Conservation (phyloP, 2,329 filamentous ascomycete genomes). For the Scytalidium lignicola region DNA sequence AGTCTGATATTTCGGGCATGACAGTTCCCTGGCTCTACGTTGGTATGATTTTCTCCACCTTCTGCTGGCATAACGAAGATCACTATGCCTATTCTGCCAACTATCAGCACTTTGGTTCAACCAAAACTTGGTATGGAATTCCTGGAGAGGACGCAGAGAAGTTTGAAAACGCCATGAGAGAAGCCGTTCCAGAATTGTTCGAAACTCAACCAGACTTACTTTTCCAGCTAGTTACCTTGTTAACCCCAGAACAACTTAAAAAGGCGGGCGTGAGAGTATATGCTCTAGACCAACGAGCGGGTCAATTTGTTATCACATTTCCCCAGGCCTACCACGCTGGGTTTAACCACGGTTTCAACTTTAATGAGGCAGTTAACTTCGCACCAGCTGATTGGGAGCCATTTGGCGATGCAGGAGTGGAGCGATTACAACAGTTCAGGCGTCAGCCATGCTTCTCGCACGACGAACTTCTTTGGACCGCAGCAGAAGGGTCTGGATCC, state of each 20-base stretch:
- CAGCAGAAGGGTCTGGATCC: slow-evolving; percentile 66
- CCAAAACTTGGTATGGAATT: slow-evolving; percentile 99
- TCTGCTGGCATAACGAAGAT: slow-evolving; percentile 99
- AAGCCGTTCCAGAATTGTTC: slow-evolving; percentile 92
- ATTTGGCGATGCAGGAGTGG: slow-evolving; percentile 79
- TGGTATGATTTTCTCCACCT: slow-evolving; percentile 98
- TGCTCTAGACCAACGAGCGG: slow-evolving; percentile 91
- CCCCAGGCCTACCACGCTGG: slow-evolving; percentile 96
- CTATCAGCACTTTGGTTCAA: slow-evolving; percentile 96
- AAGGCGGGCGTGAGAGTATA: slow-evolving; percentile 92
- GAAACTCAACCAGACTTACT: slow-evolving; percentile 94
- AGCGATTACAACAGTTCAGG: slow-evolving; percentile 79
- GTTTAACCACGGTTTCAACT: slow-evolving; percentile 98
- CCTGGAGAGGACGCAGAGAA: slow-evolving; percentile 89
- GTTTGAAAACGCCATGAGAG: slow-evolving; percentile 91
- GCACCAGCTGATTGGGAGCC: slow-evolving; percentile 94
- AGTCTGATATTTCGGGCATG: slow-evolving; percentile 98
- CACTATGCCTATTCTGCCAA: slow-evolving; percentile 98
- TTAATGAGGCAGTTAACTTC: slow-evolving; percentile 98
- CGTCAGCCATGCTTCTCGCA: slow-evolving; percentile 96
- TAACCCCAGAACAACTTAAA: slow-evolving; percentile 87
- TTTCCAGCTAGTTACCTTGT: slow-evolving; percentile 93
- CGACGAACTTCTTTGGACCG: slow-evolving; percentile 88
- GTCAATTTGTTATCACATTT: slow-evolving; percentile 94
- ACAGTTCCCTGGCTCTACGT: slow-evolving; percentile 99